phyloP scores from a whole-genome alignment of 1,284 basidiomycete species.

The Irpex lacteus region DNA sequence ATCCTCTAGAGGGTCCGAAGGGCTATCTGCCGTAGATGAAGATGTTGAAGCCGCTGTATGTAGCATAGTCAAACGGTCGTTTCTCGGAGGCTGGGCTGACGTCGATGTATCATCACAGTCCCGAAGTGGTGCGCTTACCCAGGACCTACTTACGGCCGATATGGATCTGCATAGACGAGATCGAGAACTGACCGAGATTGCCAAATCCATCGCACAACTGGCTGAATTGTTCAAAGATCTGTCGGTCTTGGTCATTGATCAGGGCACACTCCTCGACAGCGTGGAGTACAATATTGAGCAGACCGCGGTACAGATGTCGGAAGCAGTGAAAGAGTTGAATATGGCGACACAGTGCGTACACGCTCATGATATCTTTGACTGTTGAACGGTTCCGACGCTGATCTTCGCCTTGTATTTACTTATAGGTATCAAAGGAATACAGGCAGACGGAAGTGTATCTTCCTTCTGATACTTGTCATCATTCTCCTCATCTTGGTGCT shows the following conservation, averaged over 20 bases:
- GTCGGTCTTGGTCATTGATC: constrained; percentile 91
- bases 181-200: constrained; percentile 87
- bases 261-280: constrained; percentile 94
- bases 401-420: background rate
- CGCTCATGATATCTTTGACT: constrained; percentile 8
- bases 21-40: constrained; percentile 79
- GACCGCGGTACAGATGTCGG: constrained; percentile 78
- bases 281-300: constrained; percentile 98
- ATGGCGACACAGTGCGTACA: constrained; percentile 71
- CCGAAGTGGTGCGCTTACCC: constrained; percentile 35
- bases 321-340: constrained; percentile 84
- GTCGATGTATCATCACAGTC: constrained; percentile 25
- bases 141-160: constrained; percentile 40
- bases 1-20: constrained; percentile 77
- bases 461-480: constrained; percentile 88
- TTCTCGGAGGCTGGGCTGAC: constrained; percentile 22
- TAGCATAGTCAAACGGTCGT: constrained; percentile 15
- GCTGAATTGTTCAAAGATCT: constrained; percentile 98
- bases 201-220: constrained; percentile 86
- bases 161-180: constrained; percentile 63
- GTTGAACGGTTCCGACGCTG: background rate
- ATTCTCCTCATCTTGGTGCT: constrained; percentile 80
- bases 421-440: constrained; percentile 89
- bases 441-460: constrained; percentile 89
- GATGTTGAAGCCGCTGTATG: constrained; percentile 67